Evolutionary conservation across 176 grass and related monocot species (phyloP), one percentile per base, ranked within the genome.

Genomic region (Oryza glumipatula): DNA sequence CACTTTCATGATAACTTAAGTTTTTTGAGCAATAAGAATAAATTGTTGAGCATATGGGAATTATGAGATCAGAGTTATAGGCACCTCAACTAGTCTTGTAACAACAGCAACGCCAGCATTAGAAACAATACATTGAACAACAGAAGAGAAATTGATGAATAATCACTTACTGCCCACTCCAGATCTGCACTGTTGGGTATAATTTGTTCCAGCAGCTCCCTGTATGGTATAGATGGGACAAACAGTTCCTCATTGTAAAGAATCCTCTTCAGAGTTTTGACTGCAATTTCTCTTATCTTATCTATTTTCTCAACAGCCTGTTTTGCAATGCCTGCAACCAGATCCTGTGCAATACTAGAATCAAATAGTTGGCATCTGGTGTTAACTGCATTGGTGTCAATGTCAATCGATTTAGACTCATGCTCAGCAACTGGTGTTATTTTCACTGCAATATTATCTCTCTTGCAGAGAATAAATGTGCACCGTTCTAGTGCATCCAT

Each of bases 231-330:
- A 81, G 81, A 98, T 84, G 89, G 70, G 32, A 95, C 33, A 35
- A 83, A 77, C 51, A 84, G 83, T 72, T 95, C 87, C 84, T 88
- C 77, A 64, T 82, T 86, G 81, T 98, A 92, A 38, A 98, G 72
- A 92, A 95, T 98, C 83, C 83, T 90, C 67, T 90, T 85, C 73
- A 95, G 75, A 68, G 91, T 94, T 76, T 86, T 95, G 35, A 89
- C 80, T 58, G 96, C 93, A 81, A 95, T 88, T 88, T 98, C 93
- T 72, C 93, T 90, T 86, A 98, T 89, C 74, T 98, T 98, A 80
- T 98, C 93, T 81, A 94, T 88, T 94, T 98, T 98, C 81, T 95
- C 96, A 64, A 94, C 91, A 83, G 93, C 91, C 86, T 95, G 96
- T 74, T 98, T 98, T 87, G 90, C 89, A 85, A 98, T 76, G 51